These are phyloP conservation scores for Epicoccum nigrum DNA, from an alignment of 2,329 filamentous ascomycete species.

Conservation along the genomic window DNA sequence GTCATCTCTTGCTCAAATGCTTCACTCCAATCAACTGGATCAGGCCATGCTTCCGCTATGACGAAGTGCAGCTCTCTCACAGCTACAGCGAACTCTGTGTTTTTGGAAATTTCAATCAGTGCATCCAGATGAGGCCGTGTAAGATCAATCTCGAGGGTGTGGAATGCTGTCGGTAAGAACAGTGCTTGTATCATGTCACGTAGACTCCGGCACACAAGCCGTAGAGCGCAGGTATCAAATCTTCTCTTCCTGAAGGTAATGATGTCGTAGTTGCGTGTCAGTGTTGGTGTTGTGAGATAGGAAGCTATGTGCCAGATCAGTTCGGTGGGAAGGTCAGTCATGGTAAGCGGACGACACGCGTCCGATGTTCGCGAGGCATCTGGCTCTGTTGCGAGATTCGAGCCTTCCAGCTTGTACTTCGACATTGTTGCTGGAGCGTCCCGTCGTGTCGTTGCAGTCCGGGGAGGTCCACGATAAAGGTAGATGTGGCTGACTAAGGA, in stretches of 20 bases:
- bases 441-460: not conserved
- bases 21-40: not conserved
- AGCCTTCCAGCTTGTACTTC: not conserved
- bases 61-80: not conserved
- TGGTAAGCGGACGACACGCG: not conserved
- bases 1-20: not conserved
- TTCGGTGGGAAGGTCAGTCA: not conserved
- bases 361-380: not conserved
- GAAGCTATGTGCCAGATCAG: slow-evolving; percentile 1
- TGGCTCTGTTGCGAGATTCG: not conserved
- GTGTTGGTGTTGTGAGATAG: not conserved
- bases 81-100: not conserved
- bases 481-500: not conserved
- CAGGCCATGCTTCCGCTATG: not conserved
- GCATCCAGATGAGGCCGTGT: not conserved
- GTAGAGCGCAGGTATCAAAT: not conserved
- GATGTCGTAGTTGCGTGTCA: not conserved
- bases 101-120: not conserved
- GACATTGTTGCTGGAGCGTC: not conserved
- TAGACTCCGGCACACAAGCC: not conserved
- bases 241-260: not conserved
- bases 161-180: not conserved
- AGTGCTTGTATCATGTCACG: not conserved
- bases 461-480: too few species aligned
- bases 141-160: not conserved